Evolutionary conservation across 1,284 basidiomycete species (phyloP).

Genomic region (Pterulicium gracile): DNA sequence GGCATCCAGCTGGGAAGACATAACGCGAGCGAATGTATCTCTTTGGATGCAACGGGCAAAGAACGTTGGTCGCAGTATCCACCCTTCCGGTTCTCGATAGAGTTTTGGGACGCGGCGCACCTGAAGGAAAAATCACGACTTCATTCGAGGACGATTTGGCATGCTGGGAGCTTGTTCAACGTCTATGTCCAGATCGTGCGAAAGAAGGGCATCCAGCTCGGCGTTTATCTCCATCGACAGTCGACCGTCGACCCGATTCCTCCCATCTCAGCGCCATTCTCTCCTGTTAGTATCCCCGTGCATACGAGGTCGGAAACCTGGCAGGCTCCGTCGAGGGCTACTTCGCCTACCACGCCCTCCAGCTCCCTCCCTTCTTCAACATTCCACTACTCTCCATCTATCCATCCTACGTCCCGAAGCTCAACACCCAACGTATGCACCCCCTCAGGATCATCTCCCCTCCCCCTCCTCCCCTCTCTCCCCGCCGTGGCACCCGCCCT

Average conservation of each 20-base stretch:
- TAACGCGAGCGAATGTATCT: constrained; percentile 28
- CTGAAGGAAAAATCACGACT: constrained; percentile 79
- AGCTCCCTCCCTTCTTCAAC: constrained; percentile 13
- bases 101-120: constrained; percentile 82
- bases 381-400: constrained; percentile 32
- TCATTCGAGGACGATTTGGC: constrained; percentile 70
- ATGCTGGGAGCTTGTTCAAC: constrained; percentile 72
- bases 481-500: constrained; percentile 15
- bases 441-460: neutral
- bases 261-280: constrained; percentile 24
- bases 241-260: constrained; percentile 62
- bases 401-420: constrained; percentile 29
- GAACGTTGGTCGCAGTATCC: constrained; percentile 42
- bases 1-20: constrained; percentile 43
- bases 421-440: constrained; percentile 20
- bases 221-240: constrained; percentile 86
- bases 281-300: constrained; percentile 5
- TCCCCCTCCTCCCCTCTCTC: neutral
- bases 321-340: constrained; percentile 10
- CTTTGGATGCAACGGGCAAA: constrained; percentile 29
- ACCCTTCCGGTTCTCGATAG: constrained; percentile 76
- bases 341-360: neutral
- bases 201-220: constrained; percentile 69
- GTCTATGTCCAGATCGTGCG: constrained; percentile 81
- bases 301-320: constrained; percentile 7